Conservation (phyloP, 2,329 filamentous ascomycete species). For the Xylariaceae sp. region DNA sequence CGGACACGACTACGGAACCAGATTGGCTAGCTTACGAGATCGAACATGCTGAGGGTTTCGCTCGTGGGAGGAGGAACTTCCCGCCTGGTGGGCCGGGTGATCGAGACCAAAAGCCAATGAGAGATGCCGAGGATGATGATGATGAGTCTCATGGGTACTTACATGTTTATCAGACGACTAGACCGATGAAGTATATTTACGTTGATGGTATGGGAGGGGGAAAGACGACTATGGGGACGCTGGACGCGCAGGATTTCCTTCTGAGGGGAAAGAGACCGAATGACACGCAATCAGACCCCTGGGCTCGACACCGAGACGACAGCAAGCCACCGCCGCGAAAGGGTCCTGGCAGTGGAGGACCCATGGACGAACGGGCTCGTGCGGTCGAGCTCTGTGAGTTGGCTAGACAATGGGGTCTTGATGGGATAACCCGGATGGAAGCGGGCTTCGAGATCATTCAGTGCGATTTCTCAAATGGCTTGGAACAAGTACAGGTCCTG, state of each 20-base stretch:
- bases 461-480: slow-evolving; percentile 41
- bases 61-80: slow-evolving; percentile 28
- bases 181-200: slow-evolving; percentile 59
- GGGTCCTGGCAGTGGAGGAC: too few species aligned
- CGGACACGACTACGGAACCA: slow-evolving; percentile 45
- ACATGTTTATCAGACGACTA: slow-evolving; percentile 60
- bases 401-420: neutral
- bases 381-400: slow-evolving; percentile 38
- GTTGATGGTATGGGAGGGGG: slow-evolving; percentile 67
- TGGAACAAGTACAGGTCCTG: slow-evolving; percentile 35
- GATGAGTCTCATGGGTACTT: slow-evolving; percentile 48
- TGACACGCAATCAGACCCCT: neutral
- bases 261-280: slow-evolving; percentile 40
- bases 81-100: neutral
- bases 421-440: slow-evolving; percentile 6
- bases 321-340: slow-evolving; percentile 1
- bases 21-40: slow-evolving; percentile 77
- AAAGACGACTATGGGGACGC: slow-evolving; percentile 61
- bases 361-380: slow-evolving; percentile 46
- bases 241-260: slow-evolving; percentile 64
- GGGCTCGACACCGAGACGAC: neutral
- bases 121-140: slow-evolving; percentile 1
- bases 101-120: slow-evolving; percentile 4
- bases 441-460: slow-evolving; percentile 8
- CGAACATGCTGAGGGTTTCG: slow-evolving; percentile 68